phyloP scores from a whole-genome alignment of 192 early-diverging fungal species.

The Phycomyces nitens region DNA sequence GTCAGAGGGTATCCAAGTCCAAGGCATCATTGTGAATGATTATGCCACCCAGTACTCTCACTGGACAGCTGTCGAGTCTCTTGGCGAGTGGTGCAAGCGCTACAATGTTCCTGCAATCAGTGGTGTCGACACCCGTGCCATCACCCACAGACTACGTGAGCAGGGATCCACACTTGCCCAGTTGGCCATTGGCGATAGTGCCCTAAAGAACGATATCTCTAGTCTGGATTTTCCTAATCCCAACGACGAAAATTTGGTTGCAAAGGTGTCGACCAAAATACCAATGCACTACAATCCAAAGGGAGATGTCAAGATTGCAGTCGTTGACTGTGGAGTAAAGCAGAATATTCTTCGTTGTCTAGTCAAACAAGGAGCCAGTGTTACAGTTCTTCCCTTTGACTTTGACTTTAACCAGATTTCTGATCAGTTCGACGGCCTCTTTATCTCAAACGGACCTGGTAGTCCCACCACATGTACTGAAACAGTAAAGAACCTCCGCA shows the following conservation, averaged over 20 bases:
- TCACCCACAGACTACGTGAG: slow-evolving; percentile 79
- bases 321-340: slow-evolving; percentile 91
- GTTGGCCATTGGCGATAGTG: slow-evolving; percentile 63
- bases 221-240: slow-evolving; percentile 63
- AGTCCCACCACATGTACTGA: slow-evolving; percentile 64
- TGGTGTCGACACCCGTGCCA: slow-evolving; percentile 89
- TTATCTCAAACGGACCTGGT: slow-evolving; percentile 93
- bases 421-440: slow-evolving; percentile 79
- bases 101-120: slow-evolving; percentile 82
- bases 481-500: slow-evolving; percentile 69
- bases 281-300: slow-evolving; percentile 69
- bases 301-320: slow-evolving; percentile 77
- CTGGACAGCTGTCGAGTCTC: slow-evolving; percentile 88
- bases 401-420: slow-evolving; percentile 61
- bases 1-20: slow-evolving; percentile 78
- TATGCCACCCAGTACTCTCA: slow-evolving; percentile 91
- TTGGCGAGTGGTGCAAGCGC: slow-evolving; percentile 85
- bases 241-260: slow-evolving; percentile 72
- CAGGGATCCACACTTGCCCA: slow-evolving; percentile 85
- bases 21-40: slow-evolving; percentile 86
- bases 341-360: slow-evolving; percentile 90
- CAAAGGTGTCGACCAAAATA: slow-evolving; percentile 72
- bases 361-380: slow-evolving; percentile 71
- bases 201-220: slow-evolving; percentile 19
- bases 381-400: slow-evolving; percentile 89